Evolutionary conservation across 2,329 filamentous ascomycete species (phyloP).

Genomic region (Fusarium bulbicola): DNA sequence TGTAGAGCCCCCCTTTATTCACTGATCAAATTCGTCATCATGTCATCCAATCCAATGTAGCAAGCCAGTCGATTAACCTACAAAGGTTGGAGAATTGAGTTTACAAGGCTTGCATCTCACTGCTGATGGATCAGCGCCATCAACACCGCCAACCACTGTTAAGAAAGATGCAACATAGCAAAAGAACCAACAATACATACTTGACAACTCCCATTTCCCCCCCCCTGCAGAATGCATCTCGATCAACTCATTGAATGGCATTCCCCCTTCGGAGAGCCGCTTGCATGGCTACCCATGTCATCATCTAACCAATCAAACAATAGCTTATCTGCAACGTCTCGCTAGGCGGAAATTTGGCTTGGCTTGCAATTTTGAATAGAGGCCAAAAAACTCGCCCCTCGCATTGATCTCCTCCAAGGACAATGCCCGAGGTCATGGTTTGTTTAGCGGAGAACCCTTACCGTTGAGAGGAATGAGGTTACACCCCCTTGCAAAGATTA

Average conservation of each 20-base stretch:
- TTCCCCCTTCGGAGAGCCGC: conserved; percentile 13
- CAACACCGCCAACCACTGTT: neutral
- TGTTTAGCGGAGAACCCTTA: neutral
- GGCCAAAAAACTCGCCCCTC: neutral
- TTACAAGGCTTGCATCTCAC: neutral
- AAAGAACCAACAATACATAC: neutral
- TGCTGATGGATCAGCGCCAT: neutral
- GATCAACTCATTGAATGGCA: conserved; percentile 21
- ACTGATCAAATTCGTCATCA: neutral
- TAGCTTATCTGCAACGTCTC: conserved; percentile 14
- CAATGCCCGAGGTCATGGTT: neutral
- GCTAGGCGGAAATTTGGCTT: conserved; percentile 32
- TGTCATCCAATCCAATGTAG: neutral
- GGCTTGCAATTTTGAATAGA: conserved; percentile 11
- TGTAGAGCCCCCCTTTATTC: conserved; percentile 1
- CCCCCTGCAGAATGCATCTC: conserved; percentile 26
- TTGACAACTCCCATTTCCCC: neutral
- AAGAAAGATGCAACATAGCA: neutral
- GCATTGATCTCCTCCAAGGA: neutral
- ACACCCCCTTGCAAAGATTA: neutral
- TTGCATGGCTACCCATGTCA: conserved; percentile 20
- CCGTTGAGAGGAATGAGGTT: neutral
- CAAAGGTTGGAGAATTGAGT: neutral
- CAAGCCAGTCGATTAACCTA: neutral
- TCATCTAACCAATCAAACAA: conserved; percentile 10